Evolutionary conservation across 1,284 basidiomycete species (phyloP), one percentile per base, ranked within the genome.

Genomic region (Athelia psychrophila): DNA sequence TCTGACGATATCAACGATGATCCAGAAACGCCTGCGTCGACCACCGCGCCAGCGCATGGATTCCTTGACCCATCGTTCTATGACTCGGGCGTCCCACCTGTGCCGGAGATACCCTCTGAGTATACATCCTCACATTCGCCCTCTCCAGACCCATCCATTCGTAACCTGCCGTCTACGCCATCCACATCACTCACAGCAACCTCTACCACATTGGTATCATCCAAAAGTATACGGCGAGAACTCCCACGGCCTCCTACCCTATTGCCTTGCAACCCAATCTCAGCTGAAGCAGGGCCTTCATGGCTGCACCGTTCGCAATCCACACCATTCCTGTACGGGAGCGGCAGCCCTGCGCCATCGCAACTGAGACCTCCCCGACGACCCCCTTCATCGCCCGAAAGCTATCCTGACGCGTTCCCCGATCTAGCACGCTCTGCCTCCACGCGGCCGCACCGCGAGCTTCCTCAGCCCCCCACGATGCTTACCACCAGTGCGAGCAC

Each of bases 61-160:
- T 72, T 73, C 50, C 56, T 73, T 47, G 73, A 76, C 53, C 72
- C 75, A 12, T 66, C 68, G 2, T 76, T 70, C 53, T 74, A 74
- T 53, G 59, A 58, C 40, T 59, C 62, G 15, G 51, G 63, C 18
- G 53, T 64, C 12, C 70, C 70, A 1, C 68, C 73, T 2, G 67
- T 73, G 3, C 73, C 73, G 15, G 60, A 58, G 24, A 59, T 72
- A 35, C 72, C 72, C 8, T 35, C 60, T 2, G 65, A 68, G 48
- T 70, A 69, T 51, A 59, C 55, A 15, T 54, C 55, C 23, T 48
- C 52, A 44, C 53, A 47, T 19, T 30, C 48, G 49, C 53, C 18
- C 54, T 61, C 30, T 23, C 19, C 22, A 27, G 35, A 24, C 8
- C 38, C 16, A n/a, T 22, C 20, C n/a, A 18, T 22, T 16, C 16